Evolutionary conservation across 2,329 filamentous ascomycete species (phyloP).

Genomic region (Arachnomyces sp.): DNA sequence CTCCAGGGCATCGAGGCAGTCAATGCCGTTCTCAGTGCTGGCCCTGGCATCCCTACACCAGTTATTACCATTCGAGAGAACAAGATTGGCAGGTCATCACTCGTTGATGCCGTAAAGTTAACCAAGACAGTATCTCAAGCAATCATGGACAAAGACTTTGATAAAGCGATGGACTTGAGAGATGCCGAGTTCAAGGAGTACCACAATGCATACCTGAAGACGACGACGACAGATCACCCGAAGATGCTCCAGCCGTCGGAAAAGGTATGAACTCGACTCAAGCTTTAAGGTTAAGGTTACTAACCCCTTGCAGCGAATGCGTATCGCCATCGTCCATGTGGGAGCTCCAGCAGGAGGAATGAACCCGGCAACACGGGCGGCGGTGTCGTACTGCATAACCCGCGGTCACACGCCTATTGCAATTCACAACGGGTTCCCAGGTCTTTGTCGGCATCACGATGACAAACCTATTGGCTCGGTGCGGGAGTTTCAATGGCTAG

Average conservation of each 20-base stretch:
- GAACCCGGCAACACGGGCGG: slow-evolving; percentile 91
- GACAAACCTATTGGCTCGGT: slow-evolving; percentile 77
- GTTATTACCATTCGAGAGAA: slow-evolving; percentile 97
- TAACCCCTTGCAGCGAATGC: slow-evolving; percentile 57
- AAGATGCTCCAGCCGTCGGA: slow-evolving; percentile 58
- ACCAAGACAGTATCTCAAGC: slow-evolving; percentile 77
- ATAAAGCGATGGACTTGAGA: slow-evolving; percentile 74
- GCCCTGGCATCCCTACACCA: slow-evolving; percentile 78
- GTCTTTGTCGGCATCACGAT: slow-evolving; percentile 79
- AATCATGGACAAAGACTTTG: slow-evolving; percentile 79
- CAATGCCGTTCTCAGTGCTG: slow-evolving; percentile 80
- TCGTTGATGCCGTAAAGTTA: slow-evolving; percentile 79
- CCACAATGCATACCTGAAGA: slow-evolving; percentile 82
- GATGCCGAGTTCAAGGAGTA: slow-evolving; percentile 93
- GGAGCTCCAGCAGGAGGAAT: slow-evolving; percentile 95
- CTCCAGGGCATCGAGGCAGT: slow-evolving; percentile 92
- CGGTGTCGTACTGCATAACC: slow-evolving; percentile 83
- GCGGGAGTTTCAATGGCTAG: slow-evolving; percentile 80
- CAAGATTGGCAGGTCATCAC: slow-evolving; percentile 83
- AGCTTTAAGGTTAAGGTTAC: too few relatives aligned
- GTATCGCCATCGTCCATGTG: slow-evolving; percentile 91
- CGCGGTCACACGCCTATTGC: slow-evolving; percentile 88
- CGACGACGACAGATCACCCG: slow-evolving; percentile 70
- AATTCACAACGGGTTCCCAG: slow-evolving; percentile 94
- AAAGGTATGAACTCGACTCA: slow-evolving; percentile 47